Evolutionary conservation across 768 basidiomycete species (phyloP).

Genomic region (Hortiboletus campestris): DNA sequence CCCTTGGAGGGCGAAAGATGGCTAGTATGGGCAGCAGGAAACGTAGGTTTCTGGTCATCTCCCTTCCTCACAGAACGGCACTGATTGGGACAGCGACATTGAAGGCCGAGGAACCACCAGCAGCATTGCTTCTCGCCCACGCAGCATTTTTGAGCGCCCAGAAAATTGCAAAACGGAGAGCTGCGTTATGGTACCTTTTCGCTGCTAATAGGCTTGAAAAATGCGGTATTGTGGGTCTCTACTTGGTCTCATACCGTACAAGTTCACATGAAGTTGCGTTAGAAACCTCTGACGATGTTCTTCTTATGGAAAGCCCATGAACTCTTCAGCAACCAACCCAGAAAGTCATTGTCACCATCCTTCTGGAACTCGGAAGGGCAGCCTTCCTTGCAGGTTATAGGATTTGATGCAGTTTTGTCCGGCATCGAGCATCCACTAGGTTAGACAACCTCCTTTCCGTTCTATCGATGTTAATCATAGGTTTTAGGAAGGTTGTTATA

Average conservation of each 20-base stretch:
- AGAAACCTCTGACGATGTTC: conserved; percentile 87
- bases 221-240: conserved; percentile 69
- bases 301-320: conserved; percentile 72
- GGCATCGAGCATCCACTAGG: conserved; percentile 82
- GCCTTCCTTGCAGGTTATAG: conserved; percentile 36
- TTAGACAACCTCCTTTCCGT: conserved; percentile 25
- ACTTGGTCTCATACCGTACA: conserved; percentile 1
- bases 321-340: conserved; percentile 49
- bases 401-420: conserved; percentile 63
- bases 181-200: conserved; percentile 75
- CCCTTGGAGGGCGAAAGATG: conserved; percentile 76
- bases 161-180: conserved; percentile 56
- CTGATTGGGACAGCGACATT: conserved; percentile 29
- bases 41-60: conserved; percentile 48
- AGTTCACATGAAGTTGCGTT: conserved; percentile 1
- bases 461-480: conserved; percentile 5
- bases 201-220: conserved; percentile 80
- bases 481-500: conserved; percentile 77
- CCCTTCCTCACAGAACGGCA: conserved; percentile 4
- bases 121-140: conserved; percentile 77
- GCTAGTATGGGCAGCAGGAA: conserved; percentile 83
- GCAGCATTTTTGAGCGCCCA: conserved; percentile 68
- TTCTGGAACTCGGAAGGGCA: conserved; percentile 76
- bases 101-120: conserved; percentile 81
- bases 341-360: conserved; percentile 69